Evolutionary conservation across 331 rosid genomes (phyloP).

Genomic region (Pyrus hybrid): DNA sequence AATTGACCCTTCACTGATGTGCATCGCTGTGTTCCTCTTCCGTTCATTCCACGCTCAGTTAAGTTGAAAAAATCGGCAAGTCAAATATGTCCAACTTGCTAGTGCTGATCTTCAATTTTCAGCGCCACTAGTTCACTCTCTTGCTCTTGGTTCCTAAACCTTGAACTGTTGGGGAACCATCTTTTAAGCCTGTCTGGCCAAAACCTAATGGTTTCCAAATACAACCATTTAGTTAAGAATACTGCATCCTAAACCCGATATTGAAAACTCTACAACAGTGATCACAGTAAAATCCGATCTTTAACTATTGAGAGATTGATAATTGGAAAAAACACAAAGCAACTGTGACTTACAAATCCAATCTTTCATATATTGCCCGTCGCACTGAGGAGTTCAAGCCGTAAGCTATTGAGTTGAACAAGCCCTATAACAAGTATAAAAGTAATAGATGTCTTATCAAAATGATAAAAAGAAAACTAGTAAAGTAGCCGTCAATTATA

Average conservation of each 20-base stretch:
- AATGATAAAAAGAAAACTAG: not conserved
- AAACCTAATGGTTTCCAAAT: constrained; percentile 37
- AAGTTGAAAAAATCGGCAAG: not conserved
- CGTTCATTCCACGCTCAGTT: not conserved
- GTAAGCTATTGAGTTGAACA: constrained; percentile 94
- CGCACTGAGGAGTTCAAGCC: constrained; percentile 97
- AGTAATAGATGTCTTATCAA: not conserved
- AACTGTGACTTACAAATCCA: constrained; percentile 55
- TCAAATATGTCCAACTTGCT: constrained; percentile 15
- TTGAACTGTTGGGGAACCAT: constrained; percentile 69
- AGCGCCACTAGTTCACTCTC: constrained; percentile 67
- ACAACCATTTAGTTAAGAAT: constrained; percentile 4
- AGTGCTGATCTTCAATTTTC: constrained; percentile 45
- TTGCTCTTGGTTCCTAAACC: constrained; percentile 55
- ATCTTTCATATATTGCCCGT: constrained; percentile 75
- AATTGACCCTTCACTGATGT: not conserved
- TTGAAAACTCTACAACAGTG: not conserved
- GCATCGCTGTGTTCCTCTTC: not conserved
- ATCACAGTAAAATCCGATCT: not conserved
- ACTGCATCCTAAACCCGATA: not conserved
- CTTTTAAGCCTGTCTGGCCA: constrained; percentile 73
- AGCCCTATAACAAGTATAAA: constrained; percentile 51
- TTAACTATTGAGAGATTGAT: not conserved
- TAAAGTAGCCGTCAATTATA: not conserved
- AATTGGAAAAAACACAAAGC: not conserved